Percentiles rank a stretch among this genome's conserved stretches.
phyloP scores from a whole-genome alignment of 2,329 filamentous ascomycete species.

The Penicillium sp. region DNA sequence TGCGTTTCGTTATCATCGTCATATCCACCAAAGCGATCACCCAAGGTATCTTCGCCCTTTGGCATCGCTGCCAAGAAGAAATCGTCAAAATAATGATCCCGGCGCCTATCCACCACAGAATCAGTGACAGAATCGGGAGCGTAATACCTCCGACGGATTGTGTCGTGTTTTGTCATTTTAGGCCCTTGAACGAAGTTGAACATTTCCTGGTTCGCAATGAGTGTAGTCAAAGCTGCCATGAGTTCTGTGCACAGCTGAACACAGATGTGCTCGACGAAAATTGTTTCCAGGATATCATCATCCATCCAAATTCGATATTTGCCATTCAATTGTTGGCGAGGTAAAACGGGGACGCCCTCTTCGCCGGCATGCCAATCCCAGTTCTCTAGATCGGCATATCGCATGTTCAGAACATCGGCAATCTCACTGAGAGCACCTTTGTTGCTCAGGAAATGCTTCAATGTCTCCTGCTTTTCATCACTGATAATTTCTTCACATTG shows the following conservation, averaged over 20 bases:
- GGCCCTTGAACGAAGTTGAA: background rate
- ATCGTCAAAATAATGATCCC: background rate
- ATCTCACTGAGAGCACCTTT: conserved; percentile 1
- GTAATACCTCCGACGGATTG: background rate
- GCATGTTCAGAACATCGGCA: background rate
- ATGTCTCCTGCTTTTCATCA: conserved; percentile 1
- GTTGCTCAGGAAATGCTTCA: background rate
- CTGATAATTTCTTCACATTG: background rate
- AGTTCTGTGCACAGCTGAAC: background rate
- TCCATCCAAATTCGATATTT: conserved; percentile 54
- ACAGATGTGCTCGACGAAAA: conserved; percentile 47
- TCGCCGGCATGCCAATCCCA: conserved; percentile 50
- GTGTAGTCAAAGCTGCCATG: background rate
- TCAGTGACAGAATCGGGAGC: background rate
- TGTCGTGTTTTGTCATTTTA: background rate
- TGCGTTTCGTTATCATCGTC: background rate
- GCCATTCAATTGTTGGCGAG: conserved; percentile 49
- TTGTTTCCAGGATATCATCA: conserved; percentile 52
- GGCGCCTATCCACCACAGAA: background rate
- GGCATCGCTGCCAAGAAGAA: background rate
- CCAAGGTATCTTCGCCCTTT: background rate
- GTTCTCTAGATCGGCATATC: conserved; percentile 37
- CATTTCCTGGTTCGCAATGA: background rate
- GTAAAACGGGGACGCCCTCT: conserved; percentile 48
- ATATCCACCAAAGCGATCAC: background rate